Evolutionary conservation across 208 protist species (phyloP).

Genomic region (Giardia muris): DNA sequence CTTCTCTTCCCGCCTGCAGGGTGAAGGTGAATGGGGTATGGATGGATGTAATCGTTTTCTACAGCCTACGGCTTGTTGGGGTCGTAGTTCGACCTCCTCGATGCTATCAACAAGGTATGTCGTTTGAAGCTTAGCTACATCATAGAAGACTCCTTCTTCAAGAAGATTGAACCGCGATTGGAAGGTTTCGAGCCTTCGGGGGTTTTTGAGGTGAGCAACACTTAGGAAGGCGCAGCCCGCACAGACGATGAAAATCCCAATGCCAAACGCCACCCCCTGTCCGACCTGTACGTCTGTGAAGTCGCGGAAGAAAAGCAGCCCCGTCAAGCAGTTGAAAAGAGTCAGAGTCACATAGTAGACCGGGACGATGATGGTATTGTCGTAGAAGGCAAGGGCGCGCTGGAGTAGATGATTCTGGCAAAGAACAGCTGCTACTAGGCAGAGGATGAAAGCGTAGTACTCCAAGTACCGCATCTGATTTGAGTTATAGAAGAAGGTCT

Average conservation of each 20-base stretch:
- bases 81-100: too few species aligned
- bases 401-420: neutral
- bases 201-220: neutral
- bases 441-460: neutral
- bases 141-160: too few species aligned
- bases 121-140: too few species aligned
- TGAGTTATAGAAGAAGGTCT: neutral
- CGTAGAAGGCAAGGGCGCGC: neutral
- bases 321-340: neutral
- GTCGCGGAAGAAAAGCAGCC: conserved; percentile 14
- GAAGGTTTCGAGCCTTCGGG: neutral
- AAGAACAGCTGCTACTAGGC: neutral
- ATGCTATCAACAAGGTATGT: too few species aligned
- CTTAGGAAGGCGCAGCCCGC: neutral
- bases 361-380: conserved; percentile 3
- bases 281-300: neutral
- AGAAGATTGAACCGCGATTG: neutral
- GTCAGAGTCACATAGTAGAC: neutral
- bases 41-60: too few species aligned
- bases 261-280: neutral
- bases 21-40: too few species aligned
- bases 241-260: neutral
- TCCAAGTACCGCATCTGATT: neutral
- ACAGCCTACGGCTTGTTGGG: too few species aligned
- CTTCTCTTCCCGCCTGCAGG: too few species aligned